Percentiles rank a stretch among this genome's conserved stretches.
Evolutionary conservation across 2,329 filamentous ascomycete genomes (phyloP).

Genomic region (Fusarium annulatum): DNA sequence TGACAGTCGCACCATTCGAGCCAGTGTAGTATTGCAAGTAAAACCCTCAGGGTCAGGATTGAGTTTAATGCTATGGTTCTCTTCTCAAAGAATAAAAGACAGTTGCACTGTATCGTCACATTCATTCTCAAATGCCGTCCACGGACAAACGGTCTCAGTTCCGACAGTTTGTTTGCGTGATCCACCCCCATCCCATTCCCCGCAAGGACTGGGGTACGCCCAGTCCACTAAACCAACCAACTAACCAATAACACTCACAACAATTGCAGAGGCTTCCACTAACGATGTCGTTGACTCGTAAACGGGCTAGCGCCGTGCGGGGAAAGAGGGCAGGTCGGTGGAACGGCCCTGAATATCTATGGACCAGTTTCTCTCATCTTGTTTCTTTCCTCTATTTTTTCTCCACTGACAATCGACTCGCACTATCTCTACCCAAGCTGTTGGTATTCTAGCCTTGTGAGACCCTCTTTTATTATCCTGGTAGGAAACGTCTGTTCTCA

Average conservation of each 20-base stretch:
- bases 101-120: not conserved
- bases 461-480: not conserved
- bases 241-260: not conserved
- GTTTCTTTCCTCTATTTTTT: conserved; percentile 3
- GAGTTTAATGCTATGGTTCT: rapidly evolving
- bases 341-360: not conserved
- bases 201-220: not conserved
- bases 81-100: rapidly evolving
- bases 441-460: not conserved
- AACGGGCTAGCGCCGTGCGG: not conserved
- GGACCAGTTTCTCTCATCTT: not conserved
- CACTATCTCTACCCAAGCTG: not conserved
- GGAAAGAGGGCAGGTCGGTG: not conserved
- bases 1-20: not conserved
- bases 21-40: not conserved
- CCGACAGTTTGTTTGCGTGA: not conserved
- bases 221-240: not conserved
- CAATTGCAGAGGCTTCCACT: not conserved
- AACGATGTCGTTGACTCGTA: not conserved
- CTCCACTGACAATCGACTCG: not conserved
- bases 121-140: not conserved
- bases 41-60: rapidly evolving
- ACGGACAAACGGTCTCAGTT: not conserved
- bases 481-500: not conserved
- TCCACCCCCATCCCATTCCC: not conserved